phyloP scores from a whole-genome alignment of 2,329 filamentous ascomycete genomes.

The Microascus cirrosus region DNA sequence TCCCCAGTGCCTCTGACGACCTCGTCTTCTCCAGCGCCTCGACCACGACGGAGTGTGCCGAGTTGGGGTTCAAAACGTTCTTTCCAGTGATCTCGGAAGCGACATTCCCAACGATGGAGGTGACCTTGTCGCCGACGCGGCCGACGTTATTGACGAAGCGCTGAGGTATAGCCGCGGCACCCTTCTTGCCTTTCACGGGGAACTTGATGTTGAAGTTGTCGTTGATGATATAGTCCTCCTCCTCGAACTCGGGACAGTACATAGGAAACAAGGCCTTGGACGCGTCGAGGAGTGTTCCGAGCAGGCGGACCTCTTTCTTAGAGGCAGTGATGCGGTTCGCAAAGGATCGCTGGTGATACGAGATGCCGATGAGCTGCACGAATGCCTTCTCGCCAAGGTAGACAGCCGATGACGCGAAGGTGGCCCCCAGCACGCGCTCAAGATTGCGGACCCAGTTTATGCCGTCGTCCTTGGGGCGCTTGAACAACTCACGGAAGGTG shows the following conservation, averaged over 20 bases:
- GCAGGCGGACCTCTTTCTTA: slow-evolving; percentile 72
- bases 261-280: slow-evolving; percentile 82
- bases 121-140: slow-evolving; percentile 84
- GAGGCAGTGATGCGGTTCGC: slow-evolving; percentile 76
- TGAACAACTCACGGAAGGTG: slow-evolving; percentile 47
- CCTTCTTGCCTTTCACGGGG: slow-evolving; percentile 38
- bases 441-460: slow-evolving; percentile 47
- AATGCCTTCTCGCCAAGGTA: slow-evolving; percentile 68
- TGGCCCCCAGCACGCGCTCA: slow-evolving; percentile 53
- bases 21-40: slow-evolving; percentile 76
- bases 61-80: slow-evolving; percentile 86
- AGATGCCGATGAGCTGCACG: slow-evolving; percentile 74
- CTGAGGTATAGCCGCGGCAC: slow-evolving; percentile 64
- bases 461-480: slow-evolving; percentile 14
- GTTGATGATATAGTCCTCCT: slow-evolving; percentile 87
- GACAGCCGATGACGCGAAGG: slow-evolving; percentile 57
- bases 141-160: slow-evolving; percentile 67
- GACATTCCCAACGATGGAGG: slow-evolving; percentile 83
- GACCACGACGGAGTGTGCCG: slow-evolving; percentile 79
- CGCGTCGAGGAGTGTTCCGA: slow-evolving; percentile 81
- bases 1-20: slow-evolving; percentile 85
- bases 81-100: slow-evolving; percentile 93
- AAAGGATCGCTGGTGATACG: slow-evolving; percentile 78
- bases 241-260: slow-evolving; percentile 80
- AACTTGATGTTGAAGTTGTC: slow-evolving; percentile 67